Conservation (phyloP, 2,329 filamentous ascomycete species). For the Cercospora citrullina region DNA sequence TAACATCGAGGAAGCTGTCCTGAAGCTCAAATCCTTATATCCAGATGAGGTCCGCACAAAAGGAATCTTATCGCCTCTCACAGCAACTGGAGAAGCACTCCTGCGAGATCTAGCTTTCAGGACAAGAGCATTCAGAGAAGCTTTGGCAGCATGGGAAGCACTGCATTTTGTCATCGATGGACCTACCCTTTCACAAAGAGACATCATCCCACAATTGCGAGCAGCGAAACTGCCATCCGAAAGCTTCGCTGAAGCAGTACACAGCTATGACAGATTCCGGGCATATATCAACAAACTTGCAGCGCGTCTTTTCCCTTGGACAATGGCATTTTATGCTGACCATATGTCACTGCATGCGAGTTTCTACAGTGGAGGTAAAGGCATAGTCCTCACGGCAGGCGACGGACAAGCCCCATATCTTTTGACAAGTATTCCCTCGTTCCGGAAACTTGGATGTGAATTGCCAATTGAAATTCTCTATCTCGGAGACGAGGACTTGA, state of each 20-base stretch:
- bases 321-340: conserved; percentile 47
- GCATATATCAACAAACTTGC: conserved; percentile 44
- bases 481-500: conserved; percentile 48
- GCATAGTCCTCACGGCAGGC: conserved; percentile 50
- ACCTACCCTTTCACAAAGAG: conserved; percentile 7
- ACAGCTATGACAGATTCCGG: conserved; percentile 47
- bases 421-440: conserved; percentile 45
- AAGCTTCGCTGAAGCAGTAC: conserved; percentile 30
- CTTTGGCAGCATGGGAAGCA: conserved; percentile 23
- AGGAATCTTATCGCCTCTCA: conserved; percentile 19
- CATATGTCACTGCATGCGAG: conserved; percentile 43
- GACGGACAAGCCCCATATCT: conserved; percentile 48
- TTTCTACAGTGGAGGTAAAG: conserved; percentile 43
- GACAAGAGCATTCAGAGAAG: conserved; percentile 19
- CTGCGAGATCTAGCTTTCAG: conserved; percentile 24
- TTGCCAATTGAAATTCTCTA: conserved; percentile 46
- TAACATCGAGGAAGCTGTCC: conserved; percentile 9
- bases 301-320: conserved; percentile 44
- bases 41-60: conserved; percentile 19
- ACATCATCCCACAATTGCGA: conserved; percentile 18
- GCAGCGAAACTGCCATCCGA: neutral
- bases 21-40: conserved; percentile 8
- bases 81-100: conserved; percentile 20
- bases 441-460: conserved; percentile 43
- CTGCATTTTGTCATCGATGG: conserved; percentile 16